A percentile compares a stretch with the other conserved stretches of the same genome.
Conservation (phyloP, 441 rosid species). For the Euphorbia celastroides region DNA sequence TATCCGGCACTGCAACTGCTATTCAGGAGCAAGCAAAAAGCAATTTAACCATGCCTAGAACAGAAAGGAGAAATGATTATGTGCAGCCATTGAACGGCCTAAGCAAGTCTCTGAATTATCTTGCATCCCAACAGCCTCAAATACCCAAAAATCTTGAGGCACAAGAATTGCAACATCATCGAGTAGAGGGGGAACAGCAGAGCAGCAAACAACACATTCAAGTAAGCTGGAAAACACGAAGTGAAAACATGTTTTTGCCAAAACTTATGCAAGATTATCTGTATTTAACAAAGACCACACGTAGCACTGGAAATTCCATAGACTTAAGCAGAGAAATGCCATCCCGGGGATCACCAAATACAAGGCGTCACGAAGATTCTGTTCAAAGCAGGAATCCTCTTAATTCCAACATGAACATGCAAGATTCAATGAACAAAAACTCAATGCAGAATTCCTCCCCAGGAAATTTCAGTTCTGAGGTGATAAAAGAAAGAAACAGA, state of each 20-base stretch:
- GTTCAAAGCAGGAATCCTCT: conserved; percentile 19
- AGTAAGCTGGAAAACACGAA: conserved; percentile 29
- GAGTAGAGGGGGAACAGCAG: conserved; percentile 27
- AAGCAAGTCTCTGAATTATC: conserved; percentile 21
- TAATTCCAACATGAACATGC: conserved; percentile 13
- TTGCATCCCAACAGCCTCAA: conserved; percentile 25
- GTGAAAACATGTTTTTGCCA: conserved; percentile 25
- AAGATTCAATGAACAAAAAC: conserved; percentile 22
- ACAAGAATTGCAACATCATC: conserved; percentile 25
- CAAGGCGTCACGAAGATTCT: conserved; percentile 23
- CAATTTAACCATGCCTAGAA: conserved; percentile 22
- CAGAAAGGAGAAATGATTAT: conserved; percentile 28
- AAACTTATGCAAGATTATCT: conserved; percentile 23
- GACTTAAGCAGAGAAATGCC: conserved; percentile 24
- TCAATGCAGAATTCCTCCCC: conserved; percentile 16
- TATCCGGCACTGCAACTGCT: conserved; percentile 22
- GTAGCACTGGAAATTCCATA: conserved; percentile 27
- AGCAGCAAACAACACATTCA: conserved; percentile 34
- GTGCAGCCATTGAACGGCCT: conserved; percentile 26
- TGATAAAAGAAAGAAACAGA: conserved; percentile 16
- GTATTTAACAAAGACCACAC: conserved; percentile 31
- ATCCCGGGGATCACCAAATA: conserved; percentile 21
- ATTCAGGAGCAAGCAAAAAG: conserved; percentile 23
- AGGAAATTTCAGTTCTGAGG: conserved; percentile 23
- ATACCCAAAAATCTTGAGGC: conserved; percentile 23